These are phyloP conservation scores for Trichoderma cornu-damae DNA, from an alignment of 2,329 filamentous ascomycete species.

Conservation along the genomic window DNA sequence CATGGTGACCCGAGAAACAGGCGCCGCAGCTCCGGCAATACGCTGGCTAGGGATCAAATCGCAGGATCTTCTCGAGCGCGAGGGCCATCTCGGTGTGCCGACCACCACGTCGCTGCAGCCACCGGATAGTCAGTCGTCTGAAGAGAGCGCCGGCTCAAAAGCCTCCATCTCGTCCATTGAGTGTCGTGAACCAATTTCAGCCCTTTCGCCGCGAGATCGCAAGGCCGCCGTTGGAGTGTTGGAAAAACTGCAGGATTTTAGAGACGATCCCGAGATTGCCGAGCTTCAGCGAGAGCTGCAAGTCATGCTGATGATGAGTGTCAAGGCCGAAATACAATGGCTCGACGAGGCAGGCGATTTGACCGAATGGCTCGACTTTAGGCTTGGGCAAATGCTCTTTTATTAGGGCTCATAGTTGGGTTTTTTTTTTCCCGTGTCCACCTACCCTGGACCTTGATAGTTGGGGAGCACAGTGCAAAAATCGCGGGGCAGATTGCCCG, in stretches of 20 bases:
- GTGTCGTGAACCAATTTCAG: slow-evolving; percentile 28
- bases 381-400: slow-evolving; percentile 30
- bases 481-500: slow-evolving; percentile 30
- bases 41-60: slow-evolving; percentile 60
- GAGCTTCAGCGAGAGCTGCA: slow-evolving; percentile 57
- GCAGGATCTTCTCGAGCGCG: slow-evolving; percentile 34
- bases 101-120: background rate
- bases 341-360: slow-evolving; percentile 53
- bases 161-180: slow-evolving; percentile 26
- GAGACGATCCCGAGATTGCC: slow-evolving; percentile 30
- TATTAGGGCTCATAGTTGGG: too few relatives aligned
- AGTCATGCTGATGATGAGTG: slow-evolving; percentile 65
- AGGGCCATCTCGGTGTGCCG: background rate
- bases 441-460: background rate
- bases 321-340: slow-evolving; percentile 74
- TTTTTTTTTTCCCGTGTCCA: background rate
- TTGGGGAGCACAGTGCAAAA: slow-evolving; percentile 31
- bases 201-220: slow-evolving; percentile 53
- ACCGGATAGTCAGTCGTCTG: slow-evolving; percentile 17
- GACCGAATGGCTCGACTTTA: slow-evolving; percentile 45
- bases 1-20: slow-evolving; percentile 54
- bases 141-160: background rate
- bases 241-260: slow-evolving; percentile 32
- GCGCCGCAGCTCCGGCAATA: slow-evolving; percentile 46
- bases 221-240: slow-evolving; percentile 53